Evolutionary conservation across 352 stramenopile genomes (phyloP), one percentile per base, ranked within the genome.

Genomic region (Pythium chondricola): DNA sequence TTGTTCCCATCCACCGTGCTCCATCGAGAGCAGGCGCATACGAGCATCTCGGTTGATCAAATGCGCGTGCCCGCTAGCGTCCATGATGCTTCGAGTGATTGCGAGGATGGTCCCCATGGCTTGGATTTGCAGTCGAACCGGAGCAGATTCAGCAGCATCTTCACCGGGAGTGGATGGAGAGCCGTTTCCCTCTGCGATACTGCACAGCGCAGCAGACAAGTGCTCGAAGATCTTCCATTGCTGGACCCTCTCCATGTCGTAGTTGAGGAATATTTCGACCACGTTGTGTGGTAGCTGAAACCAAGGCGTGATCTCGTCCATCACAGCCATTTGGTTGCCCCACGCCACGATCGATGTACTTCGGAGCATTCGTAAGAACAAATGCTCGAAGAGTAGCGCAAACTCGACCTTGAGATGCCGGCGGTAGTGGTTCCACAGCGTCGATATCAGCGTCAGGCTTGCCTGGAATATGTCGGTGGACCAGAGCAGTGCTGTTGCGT

Each of bases 191-290:
- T 94, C 83, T 11, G 78, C 74, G 27, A 92, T 88, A 11, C 64
- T 83, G 26, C 83, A 89, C 22, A 94, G 43, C 0, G 74, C 73
- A 0, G 68, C 79, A 41, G 74, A 91, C 27, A 92, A 71, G 27
- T 89, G 83, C 54, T 94, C 83, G 39, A 92, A 92, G 25, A 92
- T 91, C 41, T 91, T 94, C 83, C 83, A 94, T 45, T 93, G 78
- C 42, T 94, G 83, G 13, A 92, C 73, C 18, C 79, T 63, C 47
- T 94, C 81, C 65, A 94, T 66, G 59, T 94, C 83, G 36, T 92
- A 94, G 45, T 94, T 94, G 18, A 90, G 53, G 39, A 94, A 94
- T 6, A 94, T 85, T 49, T 94, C 83, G 25, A 94, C 76, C 10
- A 94, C 74, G 29, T 94, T 94, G 57, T 90, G 80, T 2, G 83